Evolutionary conservation across 2,329 filamentous ascomycete genomes (phyloP), one percentile per base, ranked within the genome.

Genomic region (Alternaria panax): DNA sequence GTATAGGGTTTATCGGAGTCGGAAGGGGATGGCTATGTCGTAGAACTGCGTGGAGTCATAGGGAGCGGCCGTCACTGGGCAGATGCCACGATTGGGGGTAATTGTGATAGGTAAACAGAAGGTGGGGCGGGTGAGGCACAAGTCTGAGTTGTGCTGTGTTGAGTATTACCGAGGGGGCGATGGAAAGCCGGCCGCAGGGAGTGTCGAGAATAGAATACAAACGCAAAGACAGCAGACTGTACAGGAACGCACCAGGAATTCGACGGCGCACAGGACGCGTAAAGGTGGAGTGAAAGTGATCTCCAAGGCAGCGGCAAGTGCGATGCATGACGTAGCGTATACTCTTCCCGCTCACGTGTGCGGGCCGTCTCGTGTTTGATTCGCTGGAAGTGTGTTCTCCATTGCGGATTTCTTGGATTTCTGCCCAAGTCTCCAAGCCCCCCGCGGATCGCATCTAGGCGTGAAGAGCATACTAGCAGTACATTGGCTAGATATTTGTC

Each of bases 301-400:
- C 67, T 65, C 67, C 73, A 72, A 75, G 71, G 73, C 70, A 76
- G 68, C 64, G 65, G 65, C 69, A 68, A 51, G 57, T 64, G 63
- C 59, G 47, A 64, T 75, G 69, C 72, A 76, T 78, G 75, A 78
- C 75, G 75, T 78, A 72, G 64, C 54, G 58, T 60, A 67, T 43
- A 63, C 60, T 42, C 60, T 50, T 63, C 62, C 53, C 62, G 59
- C 62, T 69, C 67, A 71, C 65, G 64, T 71, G 70, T 66, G 67
- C 67, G 68, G 71, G 64, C 59, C 61, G 24, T 62, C 63, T 60
- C 45, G 16, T 18, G 51, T 43, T 27, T 70, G 45, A 73, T 74
- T 73, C 57, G 70, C 60, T 57, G 60, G 56, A 61, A 51, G 57
- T 57, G 59, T 62, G 32, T 61, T 50, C 58, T 53, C 55, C 52